phyloP scores from a whole-genome alignment of 768 basidiomycete genomes.

The Auricularia cornea region DNA sequence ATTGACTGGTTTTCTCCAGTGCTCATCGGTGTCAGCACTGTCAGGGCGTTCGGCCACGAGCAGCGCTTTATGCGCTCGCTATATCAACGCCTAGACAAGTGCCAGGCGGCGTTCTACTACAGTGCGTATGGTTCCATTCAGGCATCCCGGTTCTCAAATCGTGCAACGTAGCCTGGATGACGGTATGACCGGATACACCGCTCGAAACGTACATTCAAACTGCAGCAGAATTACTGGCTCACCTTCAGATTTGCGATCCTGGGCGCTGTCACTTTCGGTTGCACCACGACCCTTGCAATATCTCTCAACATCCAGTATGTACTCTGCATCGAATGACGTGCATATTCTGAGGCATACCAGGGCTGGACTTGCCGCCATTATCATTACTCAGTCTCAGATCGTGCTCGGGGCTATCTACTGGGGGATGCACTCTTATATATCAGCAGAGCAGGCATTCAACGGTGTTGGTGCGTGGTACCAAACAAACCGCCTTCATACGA shows the following conservation, averaged over 20 bases:
- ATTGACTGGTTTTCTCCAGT: conserved; percentile 16
- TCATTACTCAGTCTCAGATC: conserved; percentile 16
- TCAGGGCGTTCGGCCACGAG: conserved; percentile 11
- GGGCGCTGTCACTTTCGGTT: conserved; percentile 24
- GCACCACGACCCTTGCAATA: conserved; percentile 25
- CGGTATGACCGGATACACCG: conserved; percentile 4
- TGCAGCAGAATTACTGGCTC: conserved; percentile 1
- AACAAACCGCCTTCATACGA: too few species aligned
- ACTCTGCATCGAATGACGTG: neutral
- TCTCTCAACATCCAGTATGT: neutral
- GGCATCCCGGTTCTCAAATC: too few species aligned
- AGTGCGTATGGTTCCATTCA: neutral
- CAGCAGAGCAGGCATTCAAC: neutral
- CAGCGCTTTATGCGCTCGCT: conserved; percentile 4
- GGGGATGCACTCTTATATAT: neutral
- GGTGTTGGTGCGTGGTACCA: neutral
- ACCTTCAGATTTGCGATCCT: conserved; percentile 23
- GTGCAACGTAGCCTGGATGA: conserved; percentile 18
- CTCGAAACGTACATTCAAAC: neutral
- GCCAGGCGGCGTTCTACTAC: conserved; percentile 2
- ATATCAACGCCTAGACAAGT: conserved; percentile 1
- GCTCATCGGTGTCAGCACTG: conserved; percentile 17
- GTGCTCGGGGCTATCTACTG: neutral
- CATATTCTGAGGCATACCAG: conserved; percentile 1
- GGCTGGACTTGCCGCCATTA: conserved; percentile 20